Evolutionary conservation across 768 basidiomycete species (phyloP).

Genomic region (Tulasnella sp.): DNA sequence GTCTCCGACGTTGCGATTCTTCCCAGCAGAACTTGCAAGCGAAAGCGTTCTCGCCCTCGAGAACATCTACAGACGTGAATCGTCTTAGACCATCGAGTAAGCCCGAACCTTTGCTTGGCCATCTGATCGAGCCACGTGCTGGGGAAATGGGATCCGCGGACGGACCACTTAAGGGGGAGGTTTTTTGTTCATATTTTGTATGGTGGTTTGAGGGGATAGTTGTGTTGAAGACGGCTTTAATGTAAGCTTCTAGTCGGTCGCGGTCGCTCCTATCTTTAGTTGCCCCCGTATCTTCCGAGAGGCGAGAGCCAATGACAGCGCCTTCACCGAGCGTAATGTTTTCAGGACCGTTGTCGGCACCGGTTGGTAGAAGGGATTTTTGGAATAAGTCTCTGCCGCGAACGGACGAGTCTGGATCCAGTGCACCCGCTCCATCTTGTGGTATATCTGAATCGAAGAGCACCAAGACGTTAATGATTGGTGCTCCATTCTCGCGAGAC

Average conservation of each 20-base stretch:
- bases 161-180: background rate
- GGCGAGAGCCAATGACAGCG: background rate
- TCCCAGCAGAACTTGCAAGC: conserved; percentile 95
- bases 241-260: background rate
- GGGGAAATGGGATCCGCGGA: conserved; percentile 25
- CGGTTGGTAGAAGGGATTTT: background rate
- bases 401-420: background rate
- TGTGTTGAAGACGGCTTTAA: background rate
- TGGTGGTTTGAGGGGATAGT: background rate
- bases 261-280: background rate
- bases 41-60: conserved; percentile 92
- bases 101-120: background rate
- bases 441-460: background rate
- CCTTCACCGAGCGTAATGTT: background rate
- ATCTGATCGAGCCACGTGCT: background rate
- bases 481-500: background rate
- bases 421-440: background rate
- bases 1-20: conserved; percentile 25
- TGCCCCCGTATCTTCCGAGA: background rate
- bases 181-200: background rate
- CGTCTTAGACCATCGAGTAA: conserved; percentile 64
- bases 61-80: conserved; percentile 89
- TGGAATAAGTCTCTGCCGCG: background rate
- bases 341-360: background rate
- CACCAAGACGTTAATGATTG: background rate